These are phyloP conservation scores for Phytophthora syringae DNA, from an alignment of 352 stramenopile genomes.

Conservation along the genomic window DNA sequence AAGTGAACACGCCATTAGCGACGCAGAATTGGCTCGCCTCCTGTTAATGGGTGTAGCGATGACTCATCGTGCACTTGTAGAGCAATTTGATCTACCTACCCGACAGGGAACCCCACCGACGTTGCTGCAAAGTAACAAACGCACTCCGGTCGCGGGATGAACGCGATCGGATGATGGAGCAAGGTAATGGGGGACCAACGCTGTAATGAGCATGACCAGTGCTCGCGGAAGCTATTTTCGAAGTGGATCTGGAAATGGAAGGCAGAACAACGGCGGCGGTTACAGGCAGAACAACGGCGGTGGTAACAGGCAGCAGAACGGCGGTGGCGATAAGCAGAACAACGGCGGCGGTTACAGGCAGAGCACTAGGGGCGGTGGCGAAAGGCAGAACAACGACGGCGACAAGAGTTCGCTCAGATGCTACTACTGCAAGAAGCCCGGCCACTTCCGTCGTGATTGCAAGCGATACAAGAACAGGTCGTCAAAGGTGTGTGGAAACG, in stretches of 20 bases:
- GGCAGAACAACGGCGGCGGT: no score
- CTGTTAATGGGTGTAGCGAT: neutral
- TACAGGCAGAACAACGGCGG: neutral
- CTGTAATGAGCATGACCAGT: neutral
- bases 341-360: neutral
- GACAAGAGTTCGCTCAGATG: neutral
- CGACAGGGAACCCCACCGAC: slow-evolving; percentile 1
- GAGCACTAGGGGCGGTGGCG: neutral
- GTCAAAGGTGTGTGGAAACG: neutral
- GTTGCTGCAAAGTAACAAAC: neutral
- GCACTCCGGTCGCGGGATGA: neutral
- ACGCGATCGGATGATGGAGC: neutral
- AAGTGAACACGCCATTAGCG: neutral
- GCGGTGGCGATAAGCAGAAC: neutral
- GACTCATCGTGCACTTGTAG: neutral
- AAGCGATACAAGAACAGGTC: neutral
- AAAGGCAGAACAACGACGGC: no score
- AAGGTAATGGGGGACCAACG: neutral
- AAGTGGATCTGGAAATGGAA: no score
- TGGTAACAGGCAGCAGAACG: neutral
- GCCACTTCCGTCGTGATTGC: neutral
- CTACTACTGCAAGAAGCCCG: neutral
- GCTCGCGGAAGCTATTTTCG: no score
- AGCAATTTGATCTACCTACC: slow-evolving; percentile 7
- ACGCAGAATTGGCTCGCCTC: slow-evolving; percentile 5